Conservation (phyloP, 345 rosid species). For the Gossypium longicalyx region DNA sequence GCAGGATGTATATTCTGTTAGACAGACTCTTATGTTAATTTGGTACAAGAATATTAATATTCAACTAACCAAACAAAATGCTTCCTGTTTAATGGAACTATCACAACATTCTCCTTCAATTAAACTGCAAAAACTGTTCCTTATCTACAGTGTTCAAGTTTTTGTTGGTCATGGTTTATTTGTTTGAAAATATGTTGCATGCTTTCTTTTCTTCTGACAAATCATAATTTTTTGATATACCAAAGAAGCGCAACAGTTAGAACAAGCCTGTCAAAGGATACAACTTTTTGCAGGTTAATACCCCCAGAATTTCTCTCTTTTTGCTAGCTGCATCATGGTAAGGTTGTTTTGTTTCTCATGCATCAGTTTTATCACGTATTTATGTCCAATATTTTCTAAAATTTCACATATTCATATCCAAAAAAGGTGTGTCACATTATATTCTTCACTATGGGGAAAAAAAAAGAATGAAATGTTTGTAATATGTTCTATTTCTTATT, state of each 20-base stretch:
- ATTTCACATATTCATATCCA: neutral
- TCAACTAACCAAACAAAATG: too few relatives aligned
- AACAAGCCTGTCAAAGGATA: neutral
- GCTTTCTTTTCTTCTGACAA: too few relatives aligned
- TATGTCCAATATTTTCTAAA: neutral
- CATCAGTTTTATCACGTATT: neutral
- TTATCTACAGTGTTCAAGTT: too few relatives aligned
- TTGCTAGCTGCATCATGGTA: neutral
- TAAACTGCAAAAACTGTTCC: too few relatives aligned
- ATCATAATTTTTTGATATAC: too few relatives aligned
- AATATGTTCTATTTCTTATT: conserved; percentile 15
- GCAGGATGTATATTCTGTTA: too few relatives aligned
- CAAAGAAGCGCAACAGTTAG: neutral
- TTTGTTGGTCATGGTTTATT: too few relatives aligned
- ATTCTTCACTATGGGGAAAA: neutral
- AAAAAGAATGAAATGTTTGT: neutral
- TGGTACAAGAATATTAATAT: too few relatives aligned
- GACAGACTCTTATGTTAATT: too few relatives aligned
- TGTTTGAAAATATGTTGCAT: too few relatives aligned
- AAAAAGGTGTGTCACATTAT: conserved; percentile 8
- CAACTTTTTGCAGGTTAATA: neutral
- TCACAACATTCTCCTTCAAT: too few relatives aligned
- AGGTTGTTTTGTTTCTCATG: conserved; percentile 7
- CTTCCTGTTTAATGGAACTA: too few relatives aligned
- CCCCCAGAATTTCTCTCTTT: neutral